These are phyloP conservation scores for Magnaporthiopsis poae DNA, from an alignment of 2,329 filamentous ascomycete species.

Conservation along the genomic window DNA sequence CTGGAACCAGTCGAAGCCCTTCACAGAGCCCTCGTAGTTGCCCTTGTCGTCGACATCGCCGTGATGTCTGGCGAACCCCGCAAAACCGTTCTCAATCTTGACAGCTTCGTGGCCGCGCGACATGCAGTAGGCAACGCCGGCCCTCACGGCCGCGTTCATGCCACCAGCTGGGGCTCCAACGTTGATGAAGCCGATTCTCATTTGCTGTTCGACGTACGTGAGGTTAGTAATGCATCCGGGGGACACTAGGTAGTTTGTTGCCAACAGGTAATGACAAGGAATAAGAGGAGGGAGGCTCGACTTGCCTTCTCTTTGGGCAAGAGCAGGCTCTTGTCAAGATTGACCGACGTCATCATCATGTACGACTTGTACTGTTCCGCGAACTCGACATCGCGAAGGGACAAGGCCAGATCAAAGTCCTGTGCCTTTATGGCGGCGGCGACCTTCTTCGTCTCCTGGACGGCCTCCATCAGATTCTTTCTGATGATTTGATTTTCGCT, in stretches of 20 bases:
- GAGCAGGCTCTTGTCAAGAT: slow-evolving; percentile 54
- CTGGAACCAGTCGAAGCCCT: slow-evolving; percentile 83
- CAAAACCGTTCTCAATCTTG: slow-evolving; percentile 93
- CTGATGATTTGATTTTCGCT: slow-evolving; percentile 96
- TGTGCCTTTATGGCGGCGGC: slow-evolving; percentile 71
- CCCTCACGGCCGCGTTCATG: slow-evolving; percentile 94
- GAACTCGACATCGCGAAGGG: slow-evolving; percentile 83
- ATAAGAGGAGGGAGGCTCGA: slow-evolving; percentile 8
- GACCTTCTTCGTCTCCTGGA: slow-evolving; percentile 75
- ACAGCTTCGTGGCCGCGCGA: slow-evolving; percentile 85
- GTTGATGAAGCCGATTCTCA: slow-evolving; percentile 92
- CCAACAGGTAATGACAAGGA: background rate
- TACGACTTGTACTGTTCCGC: slow-evolving; percentile 85
- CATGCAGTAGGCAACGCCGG: slow-evolving; percentile 84
- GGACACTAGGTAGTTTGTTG: background rate
- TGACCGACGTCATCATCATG: slow-evolving; percentile 77
- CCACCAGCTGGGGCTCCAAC: slow-evolving; percentile 93
- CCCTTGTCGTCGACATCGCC: slow-evolving; percentile 40
- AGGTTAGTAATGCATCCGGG: background rate
- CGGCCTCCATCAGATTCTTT: slow-evolving; percentile 80
- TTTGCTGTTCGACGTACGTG: slow-evolving; percentile 44
- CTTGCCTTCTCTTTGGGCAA: slow-evolving; percentile 62
- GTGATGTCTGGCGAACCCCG: slow-evolving; percentile 84
- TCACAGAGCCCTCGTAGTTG: slow-evolving; percentile 69
- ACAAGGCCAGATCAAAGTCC: slow-evolving; percentile 81